phyloP scores from a whole-genome alignment of 2,329 filamentous ascomycete species.

The Fusarium sp. region DNA sequence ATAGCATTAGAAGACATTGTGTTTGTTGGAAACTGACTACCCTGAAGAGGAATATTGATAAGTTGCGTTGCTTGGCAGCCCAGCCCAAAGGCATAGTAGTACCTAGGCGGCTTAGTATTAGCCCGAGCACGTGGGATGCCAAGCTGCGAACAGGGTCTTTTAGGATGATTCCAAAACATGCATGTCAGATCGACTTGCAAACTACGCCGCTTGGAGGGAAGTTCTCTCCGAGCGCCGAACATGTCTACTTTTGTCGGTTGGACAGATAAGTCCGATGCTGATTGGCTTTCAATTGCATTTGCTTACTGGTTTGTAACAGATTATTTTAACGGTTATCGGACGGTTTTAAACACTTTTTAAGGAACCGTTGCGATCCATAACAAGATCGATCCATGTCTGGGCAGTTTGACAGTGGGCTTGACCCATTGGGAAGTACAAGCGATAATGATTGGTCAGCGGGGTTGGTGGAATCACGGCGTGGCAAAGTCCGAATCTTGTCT shows the following conservation, averaged over 20 bases:
- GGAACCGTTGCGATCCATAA: slow-evolving; percentile 2
- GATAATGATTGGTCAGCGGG: slow-evolving; percentile 31
- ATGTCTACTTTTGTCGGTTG: background rate
- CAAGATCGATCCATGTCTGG: background rate
- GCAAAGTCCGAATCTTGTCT: slow-evolving; percentile 41
- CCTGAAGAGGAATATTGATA: background rate
- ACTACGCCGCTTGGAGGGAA: background rate
- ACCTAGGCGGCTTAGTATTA: background rate
- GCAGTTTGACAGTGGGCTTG: slow-evolving; percentile 10
- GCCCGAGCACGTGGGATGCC: background rate
- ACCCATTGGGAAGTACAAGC: slow-evolving; percentile 9
- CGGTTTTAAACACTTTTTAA: background rate
- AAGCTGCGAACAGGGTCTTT: slow-evolving; percentile 4
- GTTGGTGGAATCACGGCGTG: slow-evolving; percentile 17
- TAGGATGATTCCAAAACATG: slow-evolving; percentile 11
- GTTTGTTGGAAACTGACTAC: background rate
- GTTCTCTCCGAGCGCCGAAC: background rate
- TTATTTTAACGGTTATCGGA: background rate
- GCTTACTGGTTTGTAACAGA: background rate
- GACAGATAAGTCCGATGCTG: background rate
- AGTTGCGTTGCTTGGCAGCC: background rate
- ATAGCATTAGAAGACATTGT: background rate
- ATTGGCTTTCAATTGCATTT: background rate
- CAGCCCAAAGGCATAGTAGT: background rate
- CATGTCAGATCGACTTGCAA: slow-evolving; percentile 1